Evolutionary conservation across 768 basidiomycete genomes (phyloP).

Genomic region (Suillus luteus): DNA sequence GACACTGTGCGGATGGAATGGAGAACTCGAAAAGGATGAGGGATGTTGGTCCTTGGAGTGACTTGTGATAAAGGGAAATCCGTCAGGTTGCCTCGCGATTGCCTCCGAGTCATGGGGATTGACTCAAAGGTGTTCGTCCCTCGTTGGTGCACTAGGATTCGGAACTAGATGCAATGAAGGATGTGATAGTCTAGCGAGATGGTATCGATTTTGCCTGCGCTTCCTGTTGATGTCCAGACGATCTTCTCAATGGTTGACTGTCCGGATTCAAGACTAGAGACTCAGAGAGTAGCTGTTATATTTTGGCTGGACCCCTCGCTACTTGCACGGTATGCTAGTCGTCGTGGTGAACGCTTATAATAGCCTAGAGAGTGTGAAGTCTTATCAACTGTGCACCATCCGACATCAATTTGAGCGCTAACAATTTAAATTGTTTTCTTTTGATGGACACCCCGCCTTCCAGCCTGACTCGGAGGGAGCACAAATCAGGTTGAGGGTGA

Average conservation of each 20-base stretch:
- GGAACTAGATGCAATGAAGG: not conserved
- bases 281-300: not conserved
- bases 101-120: not conserved
- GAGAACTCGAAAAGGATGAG: not conserved
- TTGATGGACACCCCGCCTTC: not conserved
- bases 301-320: not conserved
- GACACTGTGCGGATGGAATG: not conserved
- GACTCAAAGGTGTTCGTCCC: not conserved
- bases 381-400: not conserved
- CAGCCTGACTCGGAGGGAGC: not conserved
- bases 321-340: constrained; percentile 4
- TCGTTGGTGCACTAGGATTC: not conserved
- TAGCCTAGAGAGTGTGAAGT: not conserved
- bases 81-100: not conserved
- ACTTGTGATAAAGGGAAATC: not conserved
- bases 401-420: not conserved
- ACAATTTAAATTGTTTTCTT: not conserved
- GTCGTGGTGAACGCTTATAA: constrained; percentile 1
- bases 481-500: not conserved
- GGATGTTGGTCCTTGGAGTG: not conserved
- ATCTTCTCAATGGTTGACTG: not conserved
- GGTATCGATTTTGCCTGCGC: not conserved
- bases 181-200: not conserved
- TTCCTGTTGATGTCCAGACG: not conserved
- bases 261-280: not conserved